Base-by-base conservation (phyloP, 2,329 filamentous ascomycete species). In the Exophiala sp. region DNA sequence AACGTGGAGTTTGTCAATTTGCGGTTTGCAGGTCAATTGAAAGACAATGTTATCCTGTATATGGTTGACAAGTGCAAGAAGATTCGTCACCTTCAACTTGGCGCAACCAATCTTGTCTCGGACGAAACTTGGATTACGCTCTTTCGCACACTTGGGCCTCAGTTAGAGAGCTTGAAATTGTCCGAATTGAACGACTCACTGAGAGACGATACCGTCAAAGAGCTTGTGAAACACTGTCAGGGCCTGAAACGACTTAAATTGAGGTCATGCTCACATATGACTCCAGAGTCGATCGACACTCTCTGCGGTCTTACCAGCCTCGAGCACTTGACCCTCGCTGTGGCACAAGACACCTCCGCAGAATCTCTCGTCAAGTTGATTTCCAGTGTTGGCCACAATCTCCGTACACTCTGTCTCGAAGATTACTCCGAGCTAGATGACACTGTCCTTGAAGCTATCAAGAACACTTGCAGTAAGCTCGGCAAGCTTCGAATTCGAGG, bases 11-110 rank as follows among this genome's bases (percentile, higher is more conserved):
- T 79, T 40, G 77, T 96, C 52, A 87, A 90, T 60, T 74, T 95
- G 9, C 84, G 87, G 45, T 92, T 91, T 65, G 89, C 86, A n/a
- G 88, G 94, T 46, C 91, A 96, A 66, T 87, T 96, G 77, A 96
- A 95, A 70, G 88, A 96, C 65, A 78, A 78, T 36, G 87, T 91
- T 39, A 80, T 96, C 70, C 82, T 89, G 48, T 96, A 92, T 68
- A 81, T 96, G 65, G 76, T 89, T 16, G 84, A 84, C 51, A 87
- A 89, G 44, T 80, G 87, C 46, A 80, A 83, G 46, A 71, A 80
- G 7, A 75, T 96, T n/a, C 81, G 84, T 55, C 79, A 83, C 52
- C 77, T 97, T 40, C 88, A 90, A 59, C 78, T 97, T 0, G 86
- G 94, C 59, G 89, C 90, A 9, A 84, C 89, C 8, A 97, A 96